phyloP scores from a whole-genome alignment of 164 flowering plant species.

The Tinospora cordifolia region DNA sequence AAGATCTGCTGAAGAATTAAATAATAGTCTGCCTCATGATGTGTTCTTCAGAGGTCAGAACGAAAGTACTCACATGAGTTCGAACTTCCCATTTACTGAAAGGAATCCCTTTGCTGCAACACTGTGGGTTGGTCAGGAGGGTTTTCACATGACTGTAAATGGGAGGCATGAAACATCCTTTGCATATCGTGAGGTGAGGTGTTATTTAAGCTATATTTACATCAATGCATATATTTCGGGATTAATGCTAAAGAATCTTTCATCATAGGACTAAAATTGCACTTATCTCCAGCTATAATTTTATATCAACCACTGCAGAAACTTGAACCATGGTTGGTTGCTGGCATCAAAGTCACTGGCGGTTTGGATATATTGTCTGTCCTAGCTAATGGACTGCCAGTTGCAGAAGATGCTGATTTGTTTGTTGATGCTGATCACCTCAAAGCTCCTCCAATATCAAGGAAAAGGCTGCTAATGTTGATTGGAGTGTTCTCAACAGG shows the following conservation, averaged over 20 bases:
- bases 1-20: conserved; percentile 32
- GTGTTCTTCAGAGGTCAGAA: conserved; percentile 27
- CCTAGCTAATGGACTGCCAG: conserved; percentile 69
- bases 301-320: conserved; percentile 44
- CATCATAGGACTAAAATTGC: not conserved
- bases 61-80: conserved; percentile 33
- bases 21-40: conserved; percentile 26
- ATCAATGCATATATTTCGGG: not conserved
- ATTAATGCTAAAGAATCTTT: not conserved
- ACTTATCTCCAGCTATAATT: conserved; percentile 10
- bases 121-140: conserved; percentile 83
- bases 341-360: conserved; percentile 49
- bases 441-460: conserved; percentile 54
- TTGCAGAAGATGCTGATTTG: conserved; percentile 54
- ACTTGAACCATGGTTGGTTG: conserved; percentile 81
- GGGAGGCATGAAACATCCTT: conserved; percentile 94
- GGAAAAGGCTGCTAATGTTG: conserved; percentile 52
- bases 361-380: conserved; percentile 53
- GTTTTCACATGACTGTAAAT: conserved; percentile 87
- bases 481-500: conserved; percentile 82
- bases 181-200: conserved; percentile 68
- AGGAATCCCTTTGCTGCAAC: conserved; percentile 74
- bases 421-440: conserved; percentile 40
- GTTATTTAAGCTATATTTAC: conserved; percentile 11
- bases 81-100: conserved; percentile 63